Conservation (phyloP, 1,284 basidiomycete genomes). For the Fomitiporia mediterranea region DNA sequence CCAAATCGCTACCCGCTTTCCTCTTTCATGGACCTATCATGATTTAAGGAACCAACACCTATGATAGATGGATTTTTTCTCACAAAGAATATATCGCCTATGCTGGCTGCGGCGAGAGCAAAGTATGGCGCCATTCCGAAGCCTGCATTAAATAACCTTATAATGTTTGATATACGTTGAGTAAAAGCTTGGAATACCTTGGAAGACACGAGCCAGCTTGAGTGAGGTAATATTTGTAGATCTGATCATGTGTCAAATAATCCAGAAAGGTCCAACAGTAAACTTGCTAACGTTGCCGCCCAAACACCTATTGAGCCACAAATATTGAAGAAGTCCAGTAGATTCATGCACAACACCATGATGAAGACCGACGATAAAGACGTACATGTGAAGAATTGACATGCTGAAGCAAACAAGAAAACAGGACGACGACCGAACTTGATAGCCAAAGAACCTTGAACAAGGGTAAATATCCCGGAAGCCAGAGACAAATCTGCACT, state of each 20-base stretch:
- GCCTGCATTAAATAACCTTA: neutral
- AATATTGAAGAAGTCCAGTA: too few relatives aligned
- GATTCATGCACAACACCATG: too few relatives aligned
- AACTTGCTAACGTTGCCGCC: neutral
- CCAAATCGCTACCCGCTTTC: slow-evolving; percentile 16
- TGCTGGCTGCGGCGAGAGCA: slow-evolving; percentile 13
- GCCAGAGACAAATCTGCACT: slow-evolving; percentile 15
- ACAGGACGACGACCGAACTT: slow-evolving; percentile 14
- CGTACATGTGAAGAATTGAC: slow-evolving; percentile 13
- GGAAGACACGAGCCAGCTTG: slow-evolving; percentile 13
- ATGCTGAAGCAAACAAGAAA: slow-evolving; percentile 14
- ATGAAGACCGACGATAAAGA: too few relatives aligned
- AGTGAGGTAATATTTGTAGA: slow-evolving; percentile 12
- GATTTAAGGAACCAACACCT: too few relatives aligned
- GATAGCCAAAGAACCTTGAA: slow-evolving; percentile 14
- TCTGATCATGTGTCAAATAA: neutral
- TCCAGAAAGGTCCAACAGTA: neutral
- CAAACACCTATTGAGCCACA: slow-evolving; percentile 4
- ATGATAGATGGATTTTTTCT: neutral
- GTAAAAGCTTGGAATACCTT: slow-evolving; percentile 11
- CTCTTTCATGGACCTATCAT: slow-evolving; percentile 16
- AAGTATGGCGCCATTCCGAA: slow-evolving; percentile 12
- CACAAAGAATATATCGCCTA: slow-evolving; percentile 11
- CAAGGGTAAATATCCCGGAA: slow-evolving; percentile 10
- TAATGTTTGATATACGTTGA: too few relatives aligned